These are phyloP conservation scores for Thelonectria discophora DNA, from an alignment of 2,329 filamentous ascomycete genomes.

Conservation along the genomic window DNA sequence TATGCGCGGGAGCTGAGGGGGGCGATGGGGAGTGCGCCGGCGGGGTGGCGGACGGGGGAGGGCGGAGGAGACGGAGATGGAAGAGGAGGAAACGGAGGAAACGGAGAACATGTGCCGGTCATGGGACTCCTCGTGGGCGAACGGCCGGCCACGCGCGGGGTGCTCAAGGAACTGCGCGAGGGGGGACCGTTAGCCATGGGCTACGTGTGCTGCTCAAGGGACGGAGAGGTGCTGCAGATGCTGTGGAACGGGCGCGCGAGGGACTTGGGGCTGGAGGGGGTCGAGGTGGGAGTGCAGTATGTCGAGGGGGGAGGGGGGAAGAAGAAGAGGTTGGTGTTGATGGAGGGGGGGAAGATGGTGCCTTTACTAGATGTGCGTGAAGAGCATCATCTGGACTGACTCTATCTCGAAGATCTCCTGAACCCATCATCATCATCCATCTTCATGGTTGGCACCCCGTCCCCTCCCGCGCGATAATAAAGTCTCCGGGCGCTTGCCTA, in stretches of 20 bases:
- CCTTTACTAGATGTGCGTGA: slow-evolving; percentile 35
- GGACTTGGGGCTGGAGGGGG: slow-evolving; percentile 68
- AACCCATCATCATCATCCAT: too few relatives aligned
- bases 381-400: too few relatives aligned
- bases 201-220: slow-evolving; percentile 68
- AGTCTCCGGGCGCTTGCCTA: not conserved
- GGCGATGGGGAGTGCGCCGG: slow-evolving; percentile 76
- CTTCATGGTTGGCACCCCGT: too few relatives aligned
- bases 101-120: slow-evolving; percentile 60
- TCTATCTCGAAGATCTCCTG: too few relatives aligned
- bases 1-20: slow-evolving; percentile 82
- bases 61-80: too few relatives aligned
- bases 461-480: too few relatives aligned
- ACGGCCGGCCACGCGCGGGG: slow-evolving; percentile 77
- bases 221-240: slow-evolving; percentile 71
- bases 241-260: slow-evolving; percentile 75
- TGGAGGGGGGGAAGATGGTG: slow-evolving; percentile 58
- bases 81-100: too few relatives aligned
- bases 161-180: slow-evolving; percentile 71
- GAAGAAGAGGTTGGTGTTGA: slow-evolving; percentile 58
- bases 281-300: slow-evolving; percentile 61
- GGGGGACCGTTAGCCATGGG: slow-evolving; percentile 73
- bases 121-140: slow-evolving; percentile 77
- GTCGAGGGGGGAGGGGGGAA: slow-evolving; percentile 41
- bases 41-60: too few relatives aligned